Conservation (phyloP, 305 asterid species). For the Salvia sclarea region DNA sequence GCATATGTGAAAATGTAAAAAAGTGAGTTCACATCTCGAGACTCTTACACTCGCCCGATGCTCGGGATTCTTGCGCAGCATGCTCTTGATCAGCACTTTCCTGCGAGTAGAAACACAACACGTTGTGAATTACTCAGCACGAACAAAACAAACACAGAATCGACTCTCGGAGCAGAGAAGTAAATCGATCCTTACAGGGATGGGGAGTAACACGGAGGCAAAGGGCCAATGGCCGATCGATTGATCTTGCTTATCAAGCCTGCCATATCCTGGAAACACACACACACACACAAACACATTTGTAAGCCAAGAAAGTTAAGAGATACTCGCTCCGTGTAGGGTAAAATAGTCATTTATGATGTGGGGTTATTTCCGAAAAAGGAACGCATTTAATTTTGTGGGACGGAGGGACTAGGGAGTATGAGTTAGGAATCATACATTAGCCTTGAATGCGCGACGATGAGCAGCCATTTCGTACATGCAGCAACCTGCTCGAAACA, state of each 20-base stretch:
- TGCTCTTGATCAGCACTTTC: constrained; percentile 86
- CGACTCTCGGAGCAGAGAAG: background rate
- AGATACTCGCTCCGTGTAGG: too few relatives aligned
- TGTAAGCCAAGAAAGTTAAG: too few relatives aligned
- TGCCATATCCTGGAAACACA: constrained; percentile 75
- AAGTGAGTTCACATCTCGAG: background rate
- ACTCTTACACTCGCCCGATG: constrained; percentile 83
- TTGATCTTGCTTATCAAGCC: constrained; percentile 87
- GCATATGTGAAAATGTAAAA: background rate
- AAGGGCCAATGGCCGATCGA: constrained; percentile 83
- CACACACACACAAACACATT: background rate
- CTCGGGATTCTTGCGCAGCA: constrained; percentile 94
- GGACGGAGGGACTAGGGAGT: too few relatives aligned
- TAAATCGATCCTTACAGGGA: constrained; percentile 57
- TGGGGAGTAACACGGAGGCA: constrained; percentile 86
- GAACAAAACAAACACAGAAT: background rate
- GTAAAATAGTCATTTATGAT: too few relatives aligned
- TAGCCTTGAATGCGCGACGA: constrained; percentile 94
- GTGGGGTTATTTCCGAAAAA: too few relatives aligned
- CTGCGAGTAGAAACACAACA: constrained; percentile 44
- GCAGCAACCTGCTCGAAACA: constrained; percentile 73
- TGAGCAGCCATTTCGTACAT: constrained; percentile 98
- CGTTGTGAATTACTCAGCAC: background rate
- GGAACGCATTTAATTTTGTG: too few relatives aligned
- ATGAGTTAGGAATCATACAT: constrained; percentile 52